A percentile compares a stretch with the other conserved stretches of the same genome.
phyloP scores from a whole-genome alignment of 2,329 filamentous ascomycete genomes.

The Exophiala bonariae region DNA sequence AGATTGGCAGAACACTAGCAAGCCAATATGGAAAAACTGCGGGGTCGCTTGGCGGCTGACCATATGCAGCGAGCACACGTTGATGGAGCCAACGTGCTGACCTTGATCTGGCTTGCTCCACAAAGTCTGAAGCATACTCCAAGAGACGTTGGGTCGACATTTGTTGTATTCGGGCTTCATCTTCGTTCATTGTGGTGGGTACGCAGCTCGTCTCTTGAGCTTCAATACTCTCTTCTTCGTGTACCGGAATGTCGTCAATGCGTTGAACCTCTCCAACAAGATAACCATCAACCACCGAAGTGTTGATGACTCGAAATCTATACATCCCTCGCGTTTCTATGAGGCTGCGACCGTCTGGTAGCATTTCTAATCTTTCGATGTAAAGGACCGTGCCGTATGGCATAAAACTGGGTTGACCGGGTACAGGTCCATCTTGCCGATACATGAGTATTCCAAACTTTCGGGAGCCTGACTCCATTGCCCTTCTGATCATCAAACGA shows the following conservation, averaged over 20 bases:
- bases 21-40: conserved; percentile 88
- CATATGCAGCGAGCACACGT: conserved; percentile 71
- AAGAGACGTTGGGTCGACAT: conserved; percentile 73
- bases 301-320: conserved; percentile 70
- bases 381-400: conserved; percentile 76
- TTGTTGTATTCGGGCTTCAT: conserved; percentile 43
- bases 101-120: conserved; percentile 65
- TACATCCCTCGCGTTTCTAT: conserved; percentile 76
- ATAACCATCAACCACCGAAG: conserved; percentile 72
- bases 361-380: conserved; percentile 71
- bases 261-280: conserved; percentile 72
- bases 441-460: conserved; percentile 86
- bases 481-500: conserved; percentile 81
- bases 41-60: conserved; percentile 73
- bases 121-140: conserved; percentile 64
- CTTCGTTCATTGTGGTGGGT: conserved; percentile 34
- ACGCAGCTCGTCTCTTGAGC: conserved; percentile 60
- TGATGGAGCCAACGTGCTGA: conserved; percentile 75
- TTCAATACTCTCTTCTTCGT: conserved; percentile 77
- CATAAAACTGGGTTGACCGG: conserved; percentile 60
- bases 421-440: conserved; percentile 56
- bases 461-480: conserved; percentile 65
- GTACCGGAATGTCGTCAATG: conserved; percentile 76
- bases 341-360: conserved; percentile 78
- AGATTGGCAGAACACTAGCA: conserved; percentile 75